These are phyloP conservation scores for Colletotrichum cordylinicola DNA, from an alignment of 2,329 filamentous ascomycete species.

Conservation along the genomic window DNA sequence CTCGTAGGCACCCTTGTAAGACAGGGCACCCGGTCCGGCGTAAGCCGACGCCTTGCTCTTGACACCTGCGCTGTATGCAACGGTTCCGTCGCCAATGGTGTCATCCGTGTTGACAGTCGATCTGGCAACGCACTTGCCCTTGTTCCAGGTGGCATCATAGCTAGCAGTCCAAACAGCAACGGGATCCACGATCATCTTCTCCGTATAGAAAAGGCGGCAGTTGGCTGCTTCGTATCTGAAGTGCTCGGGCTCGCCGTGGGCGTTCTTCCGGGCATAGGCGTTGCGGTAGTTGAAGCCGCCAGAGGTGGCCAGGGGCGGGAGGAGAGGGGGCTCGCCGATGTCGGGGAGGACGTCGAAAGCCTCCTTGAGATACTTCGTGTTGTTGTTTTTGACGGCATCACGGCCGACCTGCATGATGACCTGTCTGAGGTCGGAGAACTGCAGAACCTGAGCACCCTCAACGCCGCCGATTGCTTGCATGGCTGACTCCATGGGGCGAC, in stretches of 20 bases:
- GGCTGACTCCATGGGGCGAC: slow-evolving; percentile 51
- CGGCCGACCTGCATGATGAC: neutral
- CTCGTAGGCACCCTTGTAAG: slow-evolving; percentile 5
- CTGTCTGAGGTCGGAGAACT: slow-evolving; percentile 27
- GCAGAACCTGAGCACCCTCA: slow-evolving; percentile 53
- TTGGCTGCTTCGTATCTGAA: slow-evolving; percentile 63
- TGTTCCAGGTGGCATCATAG: slow-evolving; percentile 40
- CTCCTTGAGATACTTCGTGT: neutral
- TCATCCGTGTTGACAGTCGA: slow-evolving; percentile 9
- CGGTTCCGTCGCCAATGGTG: slow-evolving; percentile 11
- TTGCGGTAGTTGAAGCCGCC: slow-evolving; percentile 49
- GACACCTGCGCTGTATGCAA: neutral
- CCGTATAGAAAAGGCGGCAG: slow-evolving; percentile 62
- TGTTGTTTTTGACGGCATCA: slow-evolving; percentile 8
- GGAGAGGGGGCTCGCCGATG: slow-evolving; percentile 5
- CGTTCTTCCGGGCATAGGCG: slow-evolving; percentile 27
- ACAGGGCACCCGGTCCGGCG: slow-evolving; percentile 10
- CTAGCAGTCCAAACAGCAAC: slow-evolving; percentile 53
- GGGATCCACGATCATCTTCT: slow-evolving; percentile 52
- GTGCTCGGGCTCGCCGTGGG: slow-evolving; percentile 52
- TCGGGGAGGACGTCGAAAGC: neutral
- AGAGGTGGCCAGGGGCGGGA: slow-evolving; percentile 39
- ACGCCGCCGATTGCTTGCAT: slow-evolving; percentile 67
- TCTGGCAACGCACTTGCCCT: slow-evolving; percentile 33
- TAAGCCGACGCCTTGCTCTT: neutral